A percentile compares a stretch with the other conserved stretches of the same genome.
Conservation (phyloP, 495 filamentous ascomycete genomes). For the Aspergillus cristatus region DNA sequence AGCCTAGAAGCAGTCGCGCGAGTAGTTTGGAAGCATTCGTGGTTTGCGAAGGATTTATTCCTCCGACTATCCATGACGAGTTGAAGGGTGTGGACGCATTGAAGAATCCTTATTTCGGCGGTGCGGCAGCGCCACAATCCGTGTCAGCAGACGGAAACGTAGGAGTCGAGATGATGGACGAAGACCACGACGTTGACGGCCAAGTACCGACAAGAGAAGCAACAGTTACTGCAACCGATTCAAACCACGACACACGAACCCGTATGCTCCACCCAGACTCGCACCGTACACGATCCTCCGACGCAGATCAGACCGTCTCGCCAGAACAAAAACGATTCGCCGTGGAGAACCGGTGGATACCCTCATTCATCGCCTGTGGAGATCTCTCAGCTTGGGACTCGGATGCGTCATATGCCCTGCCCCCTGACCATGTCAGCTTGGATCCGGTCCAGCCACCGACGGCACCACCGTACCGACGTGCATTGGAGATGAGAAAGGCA, state of each 20-base stretch:
- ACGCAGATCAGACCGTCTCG: neutral
- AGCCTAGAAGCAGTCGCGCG: conserved; percentile 82
- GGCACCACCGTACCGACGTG: conserved; percentile 86
- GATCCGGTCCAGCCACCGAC: conserved; percentile 96
- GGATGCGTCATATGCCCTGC: conserved; percentile 84
- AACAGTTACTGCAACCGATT: conserved; percentile 9
- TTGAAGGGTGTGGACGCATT: conserved; percentile 30
- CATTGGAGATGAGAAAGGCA: conserved; percentile 72
- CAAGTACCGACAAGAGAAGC: too few species aligned
- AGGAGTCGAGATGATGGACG: conserved; percentile 48
- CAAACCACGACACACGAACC: conserved; percentile 13
- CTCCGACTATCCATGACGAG: conserved; percentile 28
- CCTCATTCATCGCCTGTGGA: conserved; percentile 90
- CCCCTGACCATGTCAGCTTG: conserved; percentile 64
- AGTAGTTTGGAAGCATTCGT: conserved; percentile 96
- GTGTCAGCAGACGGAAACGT: conserved; percentile 50
- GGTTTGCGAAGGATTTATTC: conserved; percentile 81
- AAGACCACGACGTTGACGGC: conserved; percentile 35
- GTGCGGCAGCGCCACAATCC: conserved; percentile 22
- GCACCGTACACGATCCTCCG: conserved; percentile 11
- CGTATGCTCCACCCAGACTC: conserved; percentile 23
- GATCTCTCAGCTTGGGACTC: conserved; percentile 92
- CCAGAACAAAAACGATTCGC: conserved; percentile 25
- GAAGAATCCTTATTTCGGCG: conserved; percentile 38
- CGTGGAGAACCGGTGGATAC: conserved; percentile 62